Percentiles rank a stretch among this genome's conserved stretches.
Conservation (phyloP, 2,329 filamentous ascomycete genomes). For the Plectosphaerella plurivora region DNA sequence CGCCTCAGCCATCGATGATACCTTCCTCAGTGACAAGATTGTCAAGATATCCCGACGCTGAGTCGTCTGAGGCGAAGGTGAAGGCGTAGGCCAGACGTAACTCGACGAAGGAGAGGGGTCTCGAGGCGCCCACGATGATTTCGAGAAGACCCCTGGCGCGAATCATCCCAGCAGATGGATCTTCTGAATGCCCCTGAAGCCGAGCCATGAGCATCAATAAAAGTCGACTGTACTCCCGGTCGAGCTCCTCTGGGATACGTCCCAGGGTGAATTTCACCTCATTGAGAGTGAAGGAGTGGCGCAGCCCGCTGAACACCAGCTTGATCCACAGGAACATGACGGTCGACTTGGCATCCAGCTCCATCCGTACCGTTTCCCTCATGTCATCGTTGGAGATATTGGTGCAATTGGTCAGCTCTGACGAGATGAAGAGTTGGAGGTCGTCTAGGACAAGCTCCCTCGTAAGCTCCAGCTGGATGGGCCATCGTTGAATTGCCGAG, state of each 20-base stretch:
- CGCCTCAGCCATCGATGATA: not conserved
- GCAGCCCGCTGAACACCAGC: not conserved
- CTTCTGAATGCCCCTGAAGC: not conserved
- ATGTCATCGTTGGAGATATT: not conserved
- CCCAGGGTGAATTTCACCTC: not conserved
- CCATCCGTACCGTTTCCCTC: not conserved
- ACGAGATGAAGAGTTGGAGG: not conserved
- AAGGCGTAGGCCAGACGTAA: not conserved
- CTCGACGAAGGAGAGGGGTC: not conserved
- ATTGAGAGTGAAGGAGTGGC: not conserved
- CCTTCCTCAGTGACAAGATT: not conserved
- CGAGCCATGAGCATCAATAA: not conserved
- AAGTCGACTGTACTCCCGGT: not conserved
- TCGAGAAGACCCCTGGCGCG: not conserved
- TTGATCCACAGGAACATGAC: not conserved
- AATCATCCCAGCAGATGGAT: not conserved
- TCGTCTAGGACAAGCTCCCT: not conserved
- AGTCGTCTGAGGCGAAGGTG: not conserved
- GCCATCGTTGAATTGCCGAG: not conserved
- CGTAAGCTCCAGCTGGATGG: not conserved
- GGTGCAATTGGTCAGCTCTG: not conserved
- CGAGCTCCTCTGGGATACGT: not conserved
- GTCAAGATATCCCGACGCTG: not conserved
- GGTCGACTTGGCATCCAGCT: not conserved
- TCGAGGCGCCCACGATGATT: not conserved